Conservation (phyloP, 768 basidiomycete genomes). For the Nidularia pulvinata region DNA sequence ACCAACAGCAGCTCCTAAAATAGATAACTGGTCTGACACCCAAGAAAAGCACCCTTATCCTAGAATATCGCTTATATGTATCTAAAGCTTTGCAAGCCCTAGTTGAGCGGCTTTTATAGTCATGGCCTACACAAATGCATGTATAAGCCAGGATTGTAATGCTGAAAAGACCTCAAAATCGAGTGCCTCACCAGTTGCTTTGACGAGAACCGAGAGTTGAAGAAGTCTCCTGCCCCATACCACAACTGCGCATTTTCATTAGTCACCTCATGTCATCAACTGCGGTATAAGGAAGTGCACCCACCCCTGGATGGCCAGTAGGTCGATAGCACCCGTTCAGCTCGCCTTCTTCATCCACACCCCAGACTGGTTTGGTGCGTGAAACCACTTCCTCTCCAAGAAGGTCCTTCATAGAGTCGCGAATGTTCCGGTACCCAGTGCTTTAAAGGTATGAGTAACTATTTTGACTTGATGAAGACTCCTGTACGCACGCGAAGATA, state of each 20-base stretch:
- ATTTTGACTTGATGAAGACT: neutral
- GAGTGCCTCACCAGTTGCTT: constrained; percentile 29
- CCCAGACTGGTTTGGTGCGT: constrained; percentile 27
- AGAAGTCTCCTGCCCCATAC: constrained; percentile 36
- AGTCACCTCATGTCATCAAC: neutral
- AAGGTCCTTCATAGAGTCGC: constrained; percentile 20
- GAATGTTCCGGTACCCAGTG: constrained; percentile 24
- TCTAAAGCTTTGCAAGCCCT: constrained; percentile 3
- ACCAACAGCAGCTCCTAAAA: too few species aligned
- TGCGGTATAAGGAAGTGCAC: constrained; percentile 2
- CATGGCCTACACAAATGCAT: neutral
- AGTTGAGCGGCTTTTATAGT: neutral
- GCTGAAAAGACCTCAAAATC: too few species aligned
- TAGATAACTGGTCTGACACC: too few species aligned
- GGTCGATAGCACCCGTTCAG: constrained; percentile 31
- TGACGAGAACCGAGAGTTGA: constrained; percentile 23
- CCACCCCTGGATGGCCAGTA: constrained; percentile 39
- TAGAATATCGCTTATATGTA: too few species aligned
- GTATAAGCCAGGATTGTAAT: neutral
- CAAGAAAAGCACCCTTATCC: too few species aligned
- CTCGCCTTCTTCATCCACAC: constrained; percentile 41
- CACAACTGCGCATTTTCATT: constrained; percentile 25
- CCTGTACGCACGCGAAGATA: constrained; percentile 35
- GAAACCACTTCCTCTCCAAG: constrained; percentile 33
- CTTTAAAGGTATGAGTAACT: constrained; percentile 1